These are phyloP conservation scores for Gossypium ekmanianum DNA, from an alignment of 345 rosid species.

Conservation along the genomic window DNA sequence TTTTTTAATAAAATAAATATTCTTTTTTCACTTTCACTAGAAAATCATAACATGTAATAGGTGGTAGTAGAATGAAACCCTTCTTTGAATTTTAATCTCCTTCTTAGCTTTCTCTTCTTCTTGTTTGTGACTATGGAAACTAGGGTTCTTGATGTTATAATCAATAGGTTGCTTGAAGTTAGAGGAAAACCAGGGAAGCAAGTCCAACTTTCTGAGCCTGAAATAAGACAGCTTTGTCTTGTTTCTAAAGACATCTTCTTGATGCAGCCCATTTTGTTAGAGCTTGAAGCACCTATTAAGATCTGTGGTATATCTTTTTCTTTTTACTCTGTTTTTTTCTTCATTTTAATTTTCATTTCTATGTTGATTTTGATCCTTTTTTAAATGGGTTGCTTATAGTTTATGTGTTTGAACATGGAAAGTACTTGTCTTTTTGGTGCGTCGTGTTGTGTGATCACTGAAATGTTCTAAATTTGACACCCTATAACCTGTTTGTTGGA, in stretches of 20 bases:
- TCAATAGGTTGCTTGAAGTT: conserved; percentile 50
- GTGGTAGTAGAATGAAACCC: background rate
- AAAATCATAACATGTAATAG: background rate
- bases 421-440: background rate
- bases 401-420: background rate
- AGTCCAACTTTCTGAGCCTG: conserved; percentile 52
- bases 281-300: conserved; percentile 64
- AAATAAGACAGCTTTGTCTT: conserved; percentile 52
- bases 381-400: background rate
- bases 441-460: background rate
- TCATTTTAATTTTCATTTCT: background rate
- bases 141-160: conserved; percentile 48
- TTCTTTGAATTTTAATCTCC: background rate
- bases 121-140: conserved; percentile 31
- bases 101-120: background rate
- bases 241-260: conserved; percentile 47
- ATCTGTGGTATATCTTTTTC: conserved; percentile 43
- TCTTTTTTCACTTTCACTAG: background rate
- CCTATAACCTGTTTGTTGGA: background rate
- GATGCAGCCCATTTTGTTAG: conserved; percentile 51
- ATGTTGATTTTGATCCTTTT: background rate
- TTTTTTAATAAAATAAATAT: background rate
- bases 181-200: conserved; percentile 52
- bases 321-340: background rate
- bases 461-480: background rate